Percentiles rank a stretch among this genome's conserved stretches.
These are phyloP conservation scores for Plasmodium gonderi DNA, from an alignment of 169 alveolate species.

Conservation along the genomic window DNA sequence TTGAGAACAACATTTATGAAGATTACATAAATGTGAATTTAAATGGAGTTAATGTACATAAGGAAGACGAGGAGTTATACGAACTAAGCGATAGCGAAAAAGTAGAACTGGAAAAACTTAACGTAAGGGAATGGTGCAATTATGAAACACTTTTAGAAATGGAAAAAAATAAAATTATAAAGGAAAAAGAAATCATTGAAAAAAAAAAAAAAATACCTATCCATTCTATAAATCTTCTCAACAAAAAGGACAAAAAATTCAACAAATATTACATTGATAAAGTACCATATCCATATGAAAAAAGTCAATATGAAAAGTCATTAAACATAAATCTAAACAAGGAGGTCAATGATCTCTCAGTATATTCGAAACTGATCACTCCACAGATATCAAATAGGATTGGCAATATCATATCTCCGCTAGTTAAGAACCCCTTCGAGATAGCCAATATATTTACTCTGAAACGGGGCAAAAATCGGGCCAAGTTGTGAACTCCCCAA, in stretches of 20 bases:
- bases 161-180: conserved; percentile 20
- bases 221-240: conserved; percentile 22
- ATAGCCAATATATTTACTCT: conserved; percentile 29
- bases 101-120: background rate
- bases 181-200: conserved; percentile 59
- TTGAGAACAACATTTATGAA: conserved; percentile 31
- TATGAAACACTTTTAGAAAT: conserved; percentile 37
- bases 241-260: conserved; percentile 54
- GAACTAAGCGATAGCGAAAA: conserved; percentile 49
- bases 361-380: background rate
- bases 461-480: conserved; percentile 1
- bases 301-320: conserved; percentile 25
- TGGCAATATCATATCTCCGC: conserved; percentile 42
- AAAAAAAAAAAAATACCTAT: conserved; percentile 47
- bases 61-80: conserved; percentile 40
- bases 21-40: conserved; percentile 1
- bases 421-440: conserved; percentile 26
- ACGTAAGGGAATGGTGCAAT: conserved; percentile 50
- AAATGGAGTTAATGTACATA: background rate
- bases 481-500: background rate
- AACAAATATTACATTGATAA: conserved; percentile 33
- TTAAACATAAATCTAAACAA: conserved; percentile 48
- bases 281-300: conserved; percentile 46
- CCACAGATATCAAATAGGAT: conserved; percentile 40
- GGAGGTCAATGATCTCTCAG: conserved; percentile 36